Base-by-base conservation (phyloP, 768 basidiomycete genomes). In the Russula virescens region DNA sequence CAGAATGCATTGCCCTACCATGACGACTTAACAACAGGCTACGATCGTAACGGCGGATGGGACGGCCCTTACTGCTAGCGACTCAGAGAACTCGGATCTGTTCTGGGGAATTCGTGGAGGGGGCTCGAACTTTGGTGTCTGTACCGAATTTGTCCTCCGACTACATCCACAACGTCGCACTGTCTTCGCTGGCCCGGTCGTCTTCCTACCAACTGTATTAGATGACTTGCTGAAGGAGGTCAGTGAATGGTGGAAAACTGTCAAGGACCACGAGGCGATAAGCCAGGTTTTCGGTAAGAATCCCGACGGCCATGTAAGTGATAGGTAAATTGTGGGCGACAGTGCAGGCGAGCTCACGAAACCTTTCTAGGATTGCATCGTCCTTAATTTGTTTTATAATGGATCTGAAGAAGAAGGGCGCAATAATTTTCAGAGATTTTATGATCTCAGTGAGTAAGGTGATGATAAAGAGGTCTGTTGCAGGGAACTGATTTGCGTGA, bases 31-130 rank as follows among this genome's bases (percentile, higher is more conserved):
- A 11, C 3, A 28, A 6, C 21, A 81, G 80, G 79, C 72, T 0
- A 80, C 76, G 0, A 63, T 82, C 14, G 79, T 82, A 19, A 75
- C 74, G 1, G 79, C 80, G 1, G 70, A 80, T 64, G 81, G 81
- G 10, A 70, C 70, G 16, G 67, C 75, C 5, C 61, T 77, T 18
- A 80, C 69, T 50, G 65, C 66, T 35, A 71, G 64, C 64, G 66
- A 64, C n/a, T 49, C 55, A 2, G 62, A 69, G 55, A 68, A 76
- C 57, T 1, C 68, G 0, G 83, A 83, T 58, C 71, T 83, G n/a
- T 83, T 81, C 71, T 83, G 80, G 68, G 82, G 72, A 25, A 76
- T 84, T 51, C 75, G 81, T 49, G 82, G 83, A 4, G 81, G 77
- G 34, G 82, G 81, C 31, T 76, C 75, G 46, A 83, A 83, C 65